Conservation (phyloP, 169 alveolate genomes). For the Cyclospora cayetanensis region DNA sequence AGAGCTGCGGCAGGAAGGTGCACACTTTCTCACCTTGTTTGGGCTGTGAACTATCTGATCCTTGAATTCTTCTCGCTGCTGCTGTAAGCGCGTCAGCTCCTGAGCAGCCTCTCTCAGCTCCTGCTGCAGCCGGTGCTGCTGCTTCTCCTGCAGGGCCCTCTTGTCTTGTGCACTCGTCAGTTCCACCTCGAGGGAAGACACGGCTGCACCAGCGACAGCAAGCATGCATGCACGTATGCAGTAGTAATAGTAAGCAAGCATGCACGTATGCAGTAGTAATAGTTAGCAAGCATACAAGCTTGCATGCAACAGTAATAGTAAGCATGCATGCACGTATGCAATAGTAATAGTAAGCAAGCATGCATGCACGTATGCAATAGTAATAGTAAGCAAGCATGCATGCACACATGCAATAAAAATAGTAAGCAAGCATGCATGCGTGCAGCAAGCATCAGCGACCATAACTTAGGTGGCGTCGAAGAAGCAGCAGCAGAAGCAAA, state of each 20-base stretch:
- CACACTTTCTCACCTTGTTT: conserved; percentile 23
- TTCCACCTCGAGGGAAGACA: neutral
- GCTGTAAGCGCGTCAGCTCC: conserved; percentile 49
- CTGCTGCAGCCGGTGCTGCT: conserved; percentile 45
- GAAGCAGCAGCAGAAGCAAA: neutral
- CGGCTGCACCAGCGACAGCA: conserved; percentile 33
- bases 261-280: neutral
- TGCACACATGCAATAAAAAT: neutral
- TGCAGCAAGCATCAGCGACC: neutral
- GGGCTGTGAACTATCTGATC: conserved; percentile 59
- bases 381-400: neutral
- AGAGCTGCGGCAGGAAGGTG: too few relatives aligned
- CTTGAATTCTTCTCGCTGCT: conserved; percentile 22
- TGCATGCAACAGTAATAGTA: conserved; percentile 2
- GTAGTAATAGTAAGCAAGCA: neutral
- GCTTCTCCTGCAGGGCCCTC: conserved; percentile 38
- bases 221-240: too few relatives aligned
- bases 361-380: neutral
- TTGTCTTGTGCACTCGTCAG: neutral
- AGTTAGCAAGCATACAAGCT: too few relatives aligned
- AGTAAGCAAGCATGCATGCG: neutral
- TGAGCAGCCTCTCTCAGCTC: conserved; percentile 3
- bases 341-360: neutral
- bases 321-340: too few relatives aligned
- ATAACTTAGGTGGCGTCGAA: neutral